Evolutionary conservation across 2,329 filamentous ascomycete genomes (phyloP).

Genomic region (Fusarium burgessii): DNA sequence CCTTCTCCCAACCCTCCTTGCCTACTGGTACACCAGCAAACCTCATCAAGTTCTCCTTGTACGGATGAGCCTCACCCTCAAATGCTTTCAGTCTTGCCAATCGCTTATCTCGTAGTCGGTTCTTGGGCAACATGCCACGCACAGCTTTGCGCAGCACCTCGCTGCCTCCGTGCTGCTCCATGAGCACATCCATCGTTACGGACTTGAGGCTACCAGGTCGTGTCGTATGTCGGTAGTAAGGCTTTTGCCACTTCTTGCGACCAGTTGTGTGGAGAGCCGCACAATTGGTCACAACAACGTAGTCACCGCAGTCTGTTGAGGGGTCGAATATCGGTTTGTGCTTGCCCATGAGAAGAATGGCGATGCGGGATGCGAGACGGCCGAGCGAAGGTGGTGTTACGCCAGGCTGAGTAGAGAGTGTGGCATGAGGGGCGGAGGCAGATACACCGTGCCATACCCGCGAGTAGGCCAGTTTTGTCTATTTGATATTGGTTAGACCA

Average conservation of each 20-base stretch:
- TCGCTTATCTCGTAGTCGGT: slow-evolving; percentile 87
- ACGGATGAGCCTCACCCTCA: slow-evolving; percentile 92
- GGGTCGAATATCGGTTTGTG: slow-evolving; percentile 98
- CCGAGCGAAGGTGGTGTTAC: slow-evolving; percentile 83
- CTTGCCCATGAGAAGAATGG: slow-evolving; percentile 93
- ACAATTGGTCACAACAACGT: slow-evolving; percentile 94
- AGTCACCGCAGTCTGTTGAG: slow-evolving; percentile 98
- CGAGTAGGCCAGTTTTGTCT: slow-evolving; percentile 97
- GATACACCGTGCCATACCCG: slow-evolving; percentile 92
- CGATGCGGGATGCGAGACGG: slow-evolving; percentile 88
- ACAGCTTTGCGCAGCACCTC: slow-evolving; percentile 94
- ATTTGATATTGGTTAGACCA: slow-evolving; percentile 28
- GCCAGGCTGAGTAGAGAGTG: slow-evolving; percentile 67
- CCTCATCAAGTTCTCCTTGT: slow-evolving; percentile 85
- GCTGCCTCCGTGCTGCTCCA: slow-evolving; percentile 91
- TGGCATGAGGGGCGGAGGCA: slow-evolving; percentile 74
- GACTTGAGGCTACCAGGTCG: slow-evolving; percentile 86
- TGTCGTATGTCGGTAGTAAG: slow-evolving; percentile 95
- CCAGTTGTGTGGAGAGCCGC: slow-evolving; percentile 88
- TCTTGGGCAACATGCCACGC: slow-evolving; percentile 98
- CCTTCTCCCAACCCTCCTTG: slow-evolving; percentile 64
- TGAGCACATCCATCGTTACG: slow-evolving; percentile 95
- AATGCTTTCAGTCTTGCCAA: slow-evolving; percentile 93
- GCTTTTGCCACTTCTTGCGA: slow-evolving; percentile 92
- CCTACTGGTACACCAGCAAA: slow-evolving; percentile 72